These are phyloP conservation scores for Graphilbum fragrans DNA, from an alignment of 2,329 filamentous ascomycete species.

Conservation along the genomic window DNA sequence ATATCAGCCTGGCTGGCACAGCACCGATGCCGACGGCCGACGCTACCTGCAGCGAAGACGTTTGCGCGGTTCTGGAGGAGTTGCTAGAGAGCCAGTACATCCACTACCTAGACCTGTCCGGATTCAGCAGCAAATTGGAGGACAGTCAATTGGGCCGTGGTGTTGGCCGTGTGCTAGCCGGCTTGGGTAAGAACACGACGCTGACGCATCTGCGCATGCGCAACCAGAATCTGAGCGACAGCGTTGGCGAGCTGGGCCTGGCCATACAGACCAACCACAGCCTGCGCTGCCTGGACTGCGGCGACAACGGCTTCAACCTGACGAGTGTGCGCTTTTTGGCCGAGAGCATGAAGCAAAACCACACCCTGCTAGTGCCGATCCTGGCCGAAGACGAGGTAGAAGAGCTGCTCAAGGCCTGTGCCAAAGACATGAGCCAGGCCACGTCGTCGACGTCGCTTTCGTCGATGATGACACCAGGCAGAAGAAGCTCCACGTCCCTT, in stretches of 20 bases:
- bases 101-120: conserved; percentile 43
- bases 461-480: background rate
- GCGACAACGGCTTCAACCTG: conserved; percentile 41
- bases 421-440: conserved; percentile 7
- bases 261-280: conserved; percentile 36
- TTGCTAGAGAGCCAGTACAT: conserved; percentile 40
- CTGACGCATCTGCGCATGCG: conserved; percentile 38
- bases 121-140: conserved; percentile 44
- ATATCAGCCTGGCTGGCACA: conserved; percentile 42
- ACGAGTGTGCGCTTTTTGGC: conserved; percentile 36
- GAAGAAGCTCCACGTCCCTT: background rate
- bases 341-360: conserved; percentile 28
- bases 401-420: conserved; percentile 12
- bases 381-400: conserved; percentile 15
- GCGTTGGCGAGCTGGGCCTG: conserved; percentile 37
- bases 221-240: conserved; percentile 42
- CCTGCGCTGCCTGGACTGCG: conserved; percentile 40
- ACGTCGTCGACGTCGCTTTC: background rate
- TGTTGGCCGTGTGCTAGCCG: conserved; percentile 33
- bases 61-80: conserved; percentile 33
- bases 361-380: conserved; percentile 30
- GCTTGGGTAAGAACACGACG: conserved; percentile 16
- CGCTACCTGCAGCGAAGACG: conserved; percentile 25
- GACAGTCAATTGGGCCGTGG: conserved; percentile 42
- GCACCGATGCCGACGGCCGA: conserved; percentile 26